Evolutionary conservation across 164 flowering plant species (phyloP).

Genomic region (Vitis riparia): DNA sequence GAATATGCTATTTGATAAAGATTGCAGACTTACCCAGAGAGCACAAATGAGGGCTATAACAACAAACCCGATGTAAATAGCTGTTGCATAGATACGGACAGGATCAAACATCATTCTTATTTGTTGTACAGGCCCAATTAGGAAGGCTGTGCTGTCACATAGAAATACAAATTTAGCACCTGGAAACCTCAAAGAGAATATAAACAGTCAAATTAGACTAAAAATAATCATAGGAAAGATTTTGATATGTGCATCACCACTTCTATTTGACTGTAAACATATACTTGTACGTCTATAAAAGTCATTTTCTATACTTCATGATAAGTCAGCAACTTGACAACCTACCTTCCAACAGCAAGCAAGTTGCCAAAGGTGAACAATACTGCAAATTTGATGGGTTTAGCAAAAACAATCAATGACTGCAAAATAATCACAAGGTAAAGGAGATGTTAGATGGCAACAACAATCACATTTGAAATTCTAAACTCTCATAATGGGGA

Average conservation of each 20-base stretch:
- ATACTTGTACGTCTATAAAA: not conserved
- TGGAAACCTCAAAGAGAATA: not conserved
- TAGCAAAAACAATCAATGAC: conserved; percentile 76
- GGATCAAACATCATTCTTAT: conserved; percentile 83
- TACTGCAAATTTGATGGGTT: conserved; percentile 87
- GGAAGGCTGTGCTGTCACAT: conserved; percentile 84
- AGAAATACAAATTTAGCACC: conserved; percentile 17
- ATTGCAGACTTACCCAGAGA: conserved; percentile 58
- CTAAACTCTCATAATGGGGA: too few relatives aligned
- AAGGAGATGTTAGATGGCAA: too few relatives aligned
- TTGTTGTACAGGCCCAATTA: conserved; percentile 71
- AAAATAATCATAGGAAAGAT: too few relatives aligned
- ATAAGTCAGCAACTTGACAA: not conserved
- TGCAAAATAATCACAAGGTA: conserved; percentile 34
- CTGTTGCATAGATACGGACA: conserved; percentile 67
- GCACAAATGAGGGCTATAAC: conserved; percentile 75
- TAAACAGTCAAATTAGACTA: not conserved
- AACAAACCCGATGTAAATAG: conserved; percentile 71
- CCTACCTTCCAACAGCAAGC: conserved; percentile 86
- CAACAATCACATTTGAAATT: too few relatives aligned
- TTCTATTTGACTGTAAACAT: not conserved
- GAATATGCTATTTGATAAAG: not conserved
- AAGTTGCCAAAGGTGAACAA: conserved; percentile 84
- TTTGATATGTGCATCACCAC: too few relatives aligned
- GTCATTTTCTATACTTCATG: not conserved